Evolutionary conservation across 345 rosid genomes (phyloP).

Genomic region (rapeseed (Brassica napus)): Da-Ae NC_063448.1:13117001-13117500

Average conservation of each 20-base stretch:
- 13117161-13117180: background rate
- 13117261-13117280: constrained; percentile 3
- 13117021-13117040: constrained; percentile 60
- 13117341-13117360: constrained; percentile 40
- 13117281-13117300: background rate
- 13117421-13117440: background rate
- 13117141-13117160: background rate
- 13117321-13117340: constrained; percentile 70
- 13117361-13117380: constrained; percentile 10
- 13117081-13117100: constrained; percentile 54
- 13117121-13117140: background rate
- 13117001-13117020: constrained; percentile 54
- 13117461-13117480: background rate
- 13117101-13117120: constrained; percentile 13
- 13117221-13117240: constrained; percentile 49
- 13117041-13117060: constrained; percentile 56
- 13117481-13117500: background rate
- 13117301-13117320: constrained; percentile 37
- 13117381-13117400: background rate
- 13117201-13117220: constrained; percentile 53
- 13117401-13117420: background rate
- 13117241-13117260: constrained; percentile 2
- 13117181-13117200: background rate
- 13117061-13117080: constrained; percentile 58
- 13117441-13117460: background rate